Percentiles rank a stretch among this genome's conserved stretches.
These are phyloP conservation scores for Arthroderma uncinatum DNA, from an alignment of 2,329 filamentous ascomycete genomes.

Conservation along the genomic window DNA sequence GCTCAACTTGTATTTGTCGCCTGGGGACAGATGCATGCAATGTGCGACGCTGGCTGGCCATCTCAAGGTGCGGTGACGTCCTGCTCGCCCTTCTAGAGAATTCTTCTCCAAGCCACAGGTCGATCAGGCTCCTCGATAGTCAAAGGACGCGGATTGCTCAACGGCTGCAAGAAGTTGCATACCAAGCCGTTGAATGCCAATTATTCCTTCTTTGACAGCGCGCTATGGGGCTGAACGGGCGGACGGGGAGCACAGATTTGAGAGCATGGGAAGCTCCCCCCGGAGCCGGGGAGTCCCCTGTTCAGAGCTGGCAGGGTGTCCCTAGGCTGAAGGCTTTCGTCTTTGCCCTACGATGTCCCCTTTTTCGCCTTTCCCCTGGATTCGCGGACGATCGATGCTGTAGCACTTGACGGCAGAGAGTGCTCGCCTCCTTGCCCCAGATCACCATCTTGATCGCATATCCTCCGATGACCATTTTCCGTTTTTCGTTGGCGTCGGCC, in stretches of 20 bases:
- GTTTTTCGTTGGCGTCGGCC: neutral
- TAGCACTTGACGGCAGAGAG: neutral
- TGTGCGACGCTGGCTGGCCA: neutral
- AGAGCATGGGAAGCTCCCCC: neutral
- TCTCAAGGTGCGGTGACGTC: neutral
- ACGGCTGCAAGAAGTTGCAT: neutral
- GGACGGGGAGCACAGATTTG: neutral
- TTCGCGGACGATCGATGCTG: neutral
- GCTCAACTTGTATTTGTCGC: neutral
- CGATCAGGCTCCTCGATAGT: neutral
- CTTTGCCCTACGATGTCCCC: too few relatives aligned
- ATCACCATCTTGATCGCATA: neutral
- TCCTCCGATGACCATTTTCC: neutral
- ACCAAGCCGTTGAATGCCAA: too few relatives aligned
- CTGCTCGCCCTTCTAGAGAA: neutral
- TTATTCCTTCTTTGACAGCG: too few relatives aligned
- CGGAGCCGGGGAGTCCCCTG: neutral
- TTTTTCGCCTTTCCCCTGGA: neutral
- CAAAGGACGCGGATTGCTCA: neutral
- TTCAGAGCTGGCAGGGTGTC: neutral
- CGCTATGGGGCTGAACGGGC: neutral
- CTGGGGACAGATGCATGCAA: neutral
- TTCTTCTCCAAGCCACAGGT: neutral
- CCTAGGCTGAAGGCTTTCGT: neutral
- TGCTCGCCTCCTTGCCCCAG: neutral